Evolutionary conservation across 2,329 filamentous ascomycete species (phyloP), one percentile per base, ranked within the genome.

Genomic region (Calonectria multiphialidica): DNA sequence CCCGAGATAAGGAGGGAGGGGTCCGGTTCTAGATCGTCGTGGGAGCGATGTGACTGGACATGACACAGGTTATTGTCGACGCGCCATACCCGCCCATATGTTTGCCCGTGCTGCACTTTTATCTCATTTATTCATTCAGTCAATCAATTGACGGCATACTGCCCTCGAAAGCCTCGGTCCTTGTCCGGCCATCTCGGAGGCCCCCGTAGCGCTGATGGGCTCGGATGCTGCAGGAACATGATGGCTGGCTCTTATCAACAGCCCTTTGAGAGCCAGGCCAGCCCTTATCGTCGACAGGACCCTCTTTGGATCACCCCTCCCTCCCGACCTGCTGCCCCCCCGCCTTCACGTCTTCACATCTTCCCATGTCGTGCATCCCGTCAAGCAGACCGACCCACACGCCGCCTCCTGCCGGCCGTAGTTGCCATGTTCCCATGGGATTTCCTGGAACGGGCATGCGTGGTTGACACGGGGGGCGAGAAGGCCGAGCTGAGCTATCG

Each of bases 61-160:
- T 21, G 30, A 49, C 42, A 44, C 30, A 47, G 53, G 57, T 28
- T 63, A 49, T 61, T 63, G 33, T 42, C 5, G 53, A 66, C 21
- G 70, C 70, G 66, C 70, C 62, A 55, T 66, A 70, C 49, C 70
- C 70, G 70, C 70, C 70, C 28, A 37, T 70, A 30, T 53, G 28
- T 35, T n/a, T 59, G 53, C 40, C 53, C 35, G 53, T 59, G 53
- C 53, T 28, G 21, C 15, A 18, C 23, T 37, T 37, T 25, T 59
- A 59, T 59, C 53, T 59, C 21, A 23, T 59, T 40, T 49, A 50
- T 57, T 16, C 63, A 15, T 6, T 62, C 57, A 62, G 21, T 57
- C 57, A 61, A 44, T 45, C 37, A 62, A 30, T 42, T 40, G 15
- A 42, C 25, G n/a, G n/a, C n/a, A 12, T 8, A 9, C 40, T 6